Percentiles rank a stretch among this genome's conserved stretches.
Evolutionary conservation across 2,329 filamentous ascomycete genomes (phyloP).

Genomic region (Penicillium sp.): DNA sequence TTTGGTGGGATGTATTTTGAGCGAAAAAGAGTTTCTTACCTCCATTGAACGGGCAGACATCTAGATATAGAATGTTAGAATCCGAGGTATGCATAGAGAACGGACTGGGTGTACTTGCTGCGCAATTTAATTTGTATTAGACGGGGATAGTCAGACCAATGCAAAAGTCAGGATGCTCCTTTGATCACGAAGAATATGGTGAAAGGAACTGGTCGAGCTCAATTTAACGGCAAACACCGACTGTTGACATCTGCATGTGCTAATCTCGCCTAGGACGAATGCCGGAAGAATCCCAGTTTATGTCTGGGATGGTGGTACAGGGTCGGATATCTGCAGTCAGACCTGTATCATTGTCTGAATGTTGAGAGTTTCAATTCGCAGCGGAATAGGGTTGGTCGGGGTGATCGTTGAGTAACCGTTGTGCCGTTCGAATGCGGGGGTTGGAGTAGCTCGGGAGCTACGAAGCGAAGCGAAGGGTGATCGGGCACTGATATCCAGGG

Average conservation of each 20-base stretch:
- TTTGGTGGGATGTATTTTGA: not conserved
- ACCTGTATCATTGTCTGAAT: conserved; percentile 5
- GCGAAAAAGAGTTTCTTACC: conserved; percentile 2
- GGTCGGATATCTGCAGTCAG: conserved; percentile 4
- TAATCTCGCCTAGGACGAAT: conserved; percentile 2
- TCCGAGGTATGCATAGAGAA: not conserved
- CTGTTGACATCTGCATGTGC: conserved; percentile 7
- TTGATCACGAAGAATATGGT: not conserved
- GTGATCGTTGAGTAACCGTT: conserved; percentile 1
- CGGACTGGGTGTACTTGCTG: not conserved
- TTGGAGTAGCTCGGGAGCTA: conserved; percentile 9
- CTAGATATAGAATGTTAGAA: not conserved
- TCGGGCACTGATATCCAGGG: not conserved
- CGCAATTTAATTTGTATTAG: not conserved
- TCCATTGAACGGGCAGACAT: conserved; percentile 6
- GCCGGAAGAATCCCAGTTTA: not conserved
- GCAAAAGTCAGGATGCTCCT: not conserved
- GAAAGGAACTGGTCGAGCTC: conserved; percentile 5
- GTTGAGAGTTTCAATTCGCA: not conserved
- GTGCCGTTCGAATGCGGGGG: conserved; percentile 6
- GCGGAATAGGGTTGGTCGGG: not conserved
- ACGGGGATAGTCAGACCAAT: not conserved
- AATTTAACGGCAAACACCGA: conserved; percentile 5
- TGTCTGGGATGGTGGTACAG: conserved; percentile 2
- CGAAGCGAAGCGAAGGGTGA: not conserved